Base-by-base conservation (phyloP, 2,329 filamentous ascomycete species). In the Trichophyton verrucosum region DNA sequence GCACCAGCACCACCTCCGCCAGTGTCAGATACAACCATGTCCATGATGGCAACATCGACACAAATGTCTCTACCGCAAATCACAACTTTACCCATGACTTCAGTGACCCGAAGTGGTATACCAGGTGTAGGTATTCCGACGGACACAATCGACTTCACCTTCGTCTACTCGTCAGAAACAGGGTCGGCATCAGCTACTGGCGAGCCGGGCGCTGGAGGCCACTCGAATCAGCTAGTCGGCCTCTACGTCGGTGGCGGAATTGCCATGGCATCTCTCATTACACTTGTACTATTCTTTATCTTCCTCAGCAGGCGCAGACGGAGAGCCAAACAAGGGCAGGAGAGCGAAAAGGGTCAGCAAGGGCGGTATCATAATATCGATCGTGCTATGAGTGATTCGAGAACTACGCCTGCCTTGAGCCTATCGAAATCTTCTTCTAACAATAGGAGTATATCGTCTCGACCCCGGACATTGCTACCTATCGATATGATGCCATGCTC, bases 181-280 rank as follows among this genome's bases (percentile, higher is more conserved):
- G 55, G 38, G 13, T 3, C 55, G 15, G 27, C 30, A 38, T 7
- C 9, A 42, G 55, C 38, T 42, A 42, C 55, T 22, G n/a, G 9
- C 8, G 55, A 57, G n/a, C 20, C 55, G 11, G 33, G 36, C 9
- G 58, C 17, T 46, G 58, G 2, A 22, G 49, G 15, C 51, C 57
- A 3, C 56, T 61, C 42, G 22, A 40, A 51, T 17, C 60, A 60
- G 63, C 77, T 86, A 55, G 78, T 78, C 17, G 85, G 84, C 5
- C 83, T 87, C 62, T 75, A 79, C 1, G 74, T 84, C 3, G 85
- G 82, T 4, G 74, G 78, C 9, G 76, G 78, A 3, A 80, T 78
- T 3, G 78, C 77, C 1, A 72, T 79, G 2, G 70, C 77, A 3
- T 65, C 86, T 17, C 79, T 77, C 4, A 66, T 82, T 30, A 75